Percentiles rank a stretch among this genome's conserved stretches.
Evolutionary conservation across 2,329 filamentous ascomycete species (phyloP).

Genomic region (Beauveria brongniartii): DNA sequence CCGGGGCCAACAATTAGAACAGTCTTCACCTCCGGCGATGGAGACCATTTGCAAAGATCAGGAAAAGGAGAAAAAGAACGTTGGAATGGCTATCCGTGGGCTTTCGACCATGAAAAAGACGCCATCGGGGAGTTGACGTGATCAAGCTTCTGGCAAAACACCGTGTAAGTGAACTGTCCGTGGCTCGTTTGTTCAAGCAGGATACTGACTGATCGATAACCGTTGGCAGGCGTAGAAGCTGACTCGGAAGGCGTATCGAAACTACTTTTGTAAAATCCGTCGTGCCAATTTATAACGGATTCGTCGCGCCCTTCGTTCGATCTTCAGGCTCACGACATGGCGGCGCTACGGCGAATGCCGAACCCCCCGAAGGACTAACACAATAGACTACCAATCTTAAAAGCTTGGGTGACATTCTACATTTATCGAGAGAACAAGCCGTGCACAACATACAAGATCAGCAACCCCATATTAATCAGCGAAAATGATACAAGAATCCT

Average conservation of each 20-base stretch:
- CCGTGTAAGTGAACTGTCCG: background rate
- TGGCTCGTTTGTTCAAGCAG: background rate
- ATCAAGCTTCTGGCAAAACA: background rate
- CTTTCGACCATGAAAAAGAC: background rate
- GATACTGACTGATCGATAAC: background rate
- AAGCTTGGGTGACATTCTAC: too few relatives aligned
- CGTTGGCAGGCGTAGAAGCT: background rate
- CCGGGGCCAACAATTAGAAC: background rate
- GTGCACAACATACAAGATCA: too few relatives aligned
- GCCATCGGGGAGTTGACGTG: background rate
- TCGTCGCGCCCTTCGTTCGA: too few relatives aligned
- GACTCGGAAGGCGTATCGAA: too few relatives aligned
- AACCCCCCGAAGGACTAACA: too few relatives aligned
- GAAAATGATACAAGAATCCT: slow-evolving; percentile 1
- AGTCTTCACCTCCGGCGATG: background rate
- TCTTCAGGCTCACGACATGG: background rate
- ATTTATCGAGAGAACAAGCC: too few relatives aligned
- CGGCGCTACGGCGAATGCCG: background rate
- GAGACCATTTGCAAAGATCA: background rate
- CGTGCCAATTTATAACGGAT: too few relatives aligned
- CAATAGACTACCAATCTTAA: too few relatives aligned
- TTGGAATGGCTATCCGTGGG: background rate
- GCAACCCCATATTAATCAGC: background rate
- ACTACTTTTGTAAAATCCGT: too few relatives aligned
- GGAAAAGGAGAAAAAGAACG: background rate